A percentile compares a stretch with the other conserved stretches of the same genome.
phyloP scores from a whole-genome alignment of 305 asterid genomes.

The Coffea humblotiana region DNA sequence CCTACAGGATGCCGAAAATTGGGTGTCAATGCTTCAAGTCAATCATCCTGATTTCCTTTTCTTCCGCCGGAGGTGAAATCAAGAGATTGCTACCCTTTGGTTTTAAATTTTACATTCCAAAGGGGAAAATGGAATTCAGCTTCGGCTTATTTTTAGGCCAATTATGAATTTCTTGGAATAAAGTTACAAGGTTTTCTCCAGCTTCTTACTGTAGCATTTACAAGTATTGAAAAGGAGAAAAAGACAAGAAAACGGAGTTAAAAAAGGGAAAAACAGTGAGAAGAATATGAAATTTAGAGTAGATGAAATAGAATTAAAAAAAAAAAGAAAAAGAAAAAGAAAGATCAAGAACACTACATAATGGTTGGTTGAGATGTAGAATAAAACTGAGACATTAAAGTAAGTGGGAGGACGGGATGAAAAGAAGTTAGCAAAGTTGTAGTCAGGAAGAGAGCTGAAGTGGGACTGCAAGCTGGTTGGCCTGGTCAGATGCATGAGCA shows the following conservation, averaged over 20 bases:
- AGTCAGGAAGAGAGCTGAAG: constrained; percentile 16
- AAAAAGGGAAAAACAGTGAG: neutral
- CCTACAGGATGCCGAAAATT: constrained; percentile 64
- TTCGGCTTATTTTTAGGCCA: constrained; percentile 2
- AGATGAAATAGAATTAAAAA: neutral
- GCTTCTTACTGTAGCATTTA: neutral
- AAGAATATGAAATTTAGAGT: neutral
- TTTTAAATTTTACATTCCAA: neutral
- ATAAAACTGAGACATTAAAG: neutral
- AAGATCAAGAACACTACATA: no score
- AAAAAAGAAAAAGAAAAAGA: neutral
- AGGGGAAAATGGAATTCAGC: neutral
- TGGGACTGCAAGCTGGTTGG: constrained; percentile 12
- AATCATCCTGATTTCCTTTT: constrained; percentile 88
- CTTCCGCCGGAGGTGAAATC: constrained; percentile 62
- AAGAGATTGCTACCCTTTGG: constrained; percentile 1
- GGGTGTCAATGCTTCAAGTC: constrained; percentile 57
- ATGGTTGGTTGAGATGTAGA: no score
- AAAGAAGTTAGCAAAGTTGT: neutral
- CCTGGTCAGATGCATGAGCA: neutral
- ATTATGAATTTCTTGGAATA: neutral
- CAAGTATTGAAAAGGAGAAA: neutral
- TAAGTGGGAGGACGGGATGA: neutral
- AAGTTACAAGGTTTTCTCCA: neutral
- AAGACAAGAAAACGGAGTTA: neutral